phyloP scores from a whole-genome alignment of 768 basidiomycete species.

The Trametes cubensis region DNA sequence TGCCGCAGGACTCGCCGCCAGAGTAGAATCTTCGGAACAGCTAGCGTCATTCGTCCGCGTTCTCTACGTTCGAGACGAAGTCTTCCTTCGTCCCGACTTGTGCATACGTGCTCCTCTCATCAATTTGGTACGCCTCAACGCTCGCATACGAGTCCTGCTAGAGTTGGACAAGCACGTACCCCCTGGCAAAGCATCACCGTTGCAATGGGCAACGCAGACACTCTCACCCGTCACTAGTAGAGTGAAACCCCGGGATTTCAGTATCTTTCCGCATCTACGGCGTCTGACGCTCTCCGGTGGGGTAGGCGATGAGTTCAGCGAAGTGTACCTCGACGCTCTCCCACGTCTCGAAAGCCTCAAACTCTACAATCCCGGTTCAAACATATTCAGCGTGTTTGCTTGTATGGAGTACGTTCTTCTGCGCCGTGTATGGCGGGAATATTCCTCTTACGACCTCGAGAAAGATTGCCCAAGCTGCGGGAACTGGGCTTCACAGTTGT shows the following conservation, averaged over 20 bases:
- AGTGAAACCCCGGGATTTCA: not conserved
- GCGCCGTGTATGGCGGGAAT: too few species aligned
- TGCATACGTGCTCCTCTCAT: not conserved
- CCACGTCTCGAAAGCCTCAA: constrained; percentile 2
- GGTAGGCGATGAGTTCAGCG: not conserved
- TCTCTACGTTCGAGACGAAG: not conserved
- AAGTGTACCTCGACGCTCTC: not conserved
- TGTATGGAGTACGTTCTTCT: constrained; percentile 1
- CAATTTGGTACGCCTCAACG: constrained; percentile 1
- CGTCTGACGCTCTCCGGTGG: not conserved
- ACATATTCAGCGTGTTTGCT: not conserved
- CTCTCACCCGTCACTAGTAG: not conserved
- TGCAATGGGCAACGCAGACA: not conserved
- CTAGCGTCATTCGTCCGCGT: not conserved
- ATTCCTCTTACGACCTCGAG: not conserved
- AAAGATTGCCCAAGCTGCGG: constrained; percentile 5
- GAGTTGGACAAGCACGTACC: not conserved
- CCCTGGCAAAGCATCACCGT: not conserved
- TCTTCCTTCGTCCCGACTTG: not conserved
- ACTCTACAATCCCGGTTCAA: not conserved
- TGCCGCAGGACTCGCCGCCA: not conserved
- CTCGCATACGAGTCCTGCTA: not conserved
- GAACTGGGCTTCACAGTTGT: constrained; percentile 1
- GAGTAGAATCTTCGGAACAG: not conserved
- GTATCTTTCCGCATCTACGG: not conserved